Evolutionary conservation across 2,329 filamentous ascomycete genomes (phyloP).

Genomic region (Penicillium sp.): DNA sequence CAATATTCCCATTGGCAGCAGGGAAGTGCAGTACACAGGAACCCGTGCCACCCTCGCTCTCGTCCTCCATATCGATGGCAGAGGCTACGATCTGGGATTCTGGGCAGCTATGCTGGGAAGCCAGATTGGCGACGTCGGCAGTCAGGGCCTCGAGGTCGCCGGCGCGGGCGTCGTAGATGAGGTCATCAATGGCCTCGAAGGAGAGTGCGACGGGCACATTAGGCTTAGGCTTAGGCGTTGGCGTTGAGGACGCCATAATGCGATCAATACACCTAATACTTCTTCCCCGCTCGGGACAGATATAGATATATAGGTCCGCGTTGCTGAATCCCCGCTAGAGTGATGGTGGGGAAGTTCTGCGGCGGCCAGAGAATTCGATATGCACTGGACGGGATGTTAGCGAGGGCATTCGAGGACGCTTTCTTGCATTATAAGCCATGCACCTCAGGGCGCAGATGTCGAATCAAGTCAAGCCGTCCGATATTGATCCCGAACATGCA

Average conservation of each 20-base stretch:
- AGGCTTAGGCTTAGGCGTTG: conserved; percentile 21
- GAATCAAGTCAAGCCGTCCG: no score
- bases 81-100: conserved; percentile 64
- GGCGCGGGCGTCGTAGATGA: conserved; percentile 79
- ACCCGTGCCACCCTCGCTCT: conserved; percentile 61
- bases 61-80: conserved; percentile 70
- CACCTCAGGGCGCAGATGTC: no score
- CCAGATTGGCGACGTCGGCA: conserved; percentile 57
- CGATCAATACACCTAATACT: neutral
- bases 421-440: no score
- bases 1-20: conserved; percentile 80
- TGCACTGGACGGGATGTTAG: conserved; percentile 11
- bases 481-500: no score
- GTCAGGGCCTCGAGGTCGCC: conserved; percentile 72
- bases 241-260: neutral
- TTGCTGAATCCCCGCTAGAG: neutral
- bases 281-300: no score
- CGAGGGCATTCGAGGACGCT: conserved; percentile 1
- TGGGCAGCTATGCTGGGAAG: conserved; percentile 59
- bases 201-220: conserved; percentile 48
- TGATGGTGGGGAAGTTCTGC: no score
- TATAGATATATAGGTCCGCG: neutral
- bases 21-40: conserved; percentile 74
- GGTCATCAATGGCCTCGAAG: conserved; percentile 83
- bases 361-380: conserved; percentile 11